These are phyloP conservation scores for Zymoseptoria tritici DNA, from an alignment of 2,329 filamentous ascomycete species.

Conservation along the genomic window DNA sequence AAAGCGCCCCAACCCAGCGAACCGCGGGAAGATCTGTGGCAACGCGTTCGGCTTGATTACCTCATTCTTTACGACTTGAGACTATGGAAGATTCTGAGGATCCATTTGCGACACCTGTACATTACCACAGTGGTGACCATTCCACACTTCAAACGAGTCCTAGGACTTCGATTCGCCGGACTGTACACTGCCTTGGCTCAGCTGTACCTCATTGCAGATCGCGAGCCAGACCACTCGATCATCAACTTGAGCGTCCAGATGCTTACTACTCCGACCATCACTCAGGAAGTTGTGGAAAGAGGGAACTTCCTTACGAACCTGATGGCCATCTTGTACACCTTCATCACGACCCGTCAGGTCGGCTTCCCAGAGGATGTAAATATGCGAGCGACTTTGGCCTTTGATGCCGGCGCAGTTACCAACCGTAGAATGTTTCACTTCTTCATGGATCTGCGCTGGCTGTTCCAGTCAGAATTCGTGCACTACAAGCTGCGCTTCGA, in stretches of 20 bases:
- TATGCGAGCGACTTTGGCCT: conserved; percentile 76
- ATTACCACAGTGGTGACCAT: conserved; percentile 95
- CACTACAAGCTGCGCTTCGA: conserved; percentile 77
- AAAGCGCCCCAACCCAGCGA: conserved; percentile 41
- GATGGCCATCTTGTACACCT: conserved; percentile 94
- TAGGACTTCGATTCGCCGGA: conserved; percentile 88
- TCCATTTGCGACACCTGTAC: conserved; percentile 84
- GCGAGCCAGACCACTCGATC: conserved; percentile 95
- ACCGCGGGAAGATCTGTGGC: conserved; percentile 76
- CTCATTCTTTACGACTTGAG: conserved; percentile 89
- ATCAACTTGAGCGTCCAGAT: conserved; percentile 96
- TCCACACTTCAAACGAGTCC: conserved; percentile 88
- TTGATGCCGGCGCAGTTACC: conserved; percentile 89
- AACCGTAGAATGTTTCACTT: conserved; percentile 97
- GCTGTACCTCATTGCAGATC: conserved; percentile 88
- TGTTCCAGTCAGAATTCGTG: conserved; percentile 81
- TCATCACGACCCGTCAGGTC: conserved; percentile 90
- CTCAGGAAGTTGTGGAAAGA: conserved; percentile 85
- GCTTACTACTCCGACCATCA: conserved; percentile 93
- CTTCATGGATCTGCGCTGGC: conserved; percentile 86
- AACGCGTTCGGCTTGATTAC: conserved; percentile 85
- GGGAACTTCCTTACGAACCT: conserved; percentile 94
- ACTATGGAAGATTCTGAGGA: conserved; percentile 93
- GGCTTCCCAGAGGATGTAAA: conserved; percentile 87
- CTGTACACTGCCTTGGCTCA: conserved; percentile 91